Percentiles rank a stretch among this genome's conserved stretches.
phyloP scores from a whole-genome alignment of 169 alveolate species.

The Eimeria maxima region DNA sequence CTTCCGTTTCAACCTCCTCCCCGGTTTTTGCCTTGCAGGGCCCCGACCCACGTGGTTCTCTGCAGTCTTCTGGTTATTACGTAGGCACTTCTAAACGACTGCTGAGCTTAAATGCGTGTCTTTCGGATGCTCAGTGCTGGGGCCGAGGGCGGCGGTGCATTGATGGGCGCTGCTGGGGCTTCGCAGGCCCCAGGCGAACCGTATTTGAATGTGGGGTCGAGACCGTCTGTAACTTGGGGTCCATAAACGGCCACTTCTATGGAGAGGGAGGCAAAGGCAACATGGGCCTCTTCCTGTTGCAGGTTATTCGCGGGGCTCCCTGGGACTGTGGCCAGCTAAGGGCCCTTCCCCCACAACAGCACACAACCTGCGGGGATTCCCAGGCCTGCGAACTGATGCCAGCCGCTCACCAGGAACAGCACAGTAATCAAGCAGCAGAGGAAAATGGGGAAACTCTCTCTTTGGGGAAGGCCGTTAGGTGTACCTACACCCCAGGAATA shows the following conservation, averaged over 20 bases:
- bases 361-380: neutral
- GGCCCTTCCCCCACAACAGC: conserved; percentile 1
- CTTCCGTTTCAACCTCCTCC: neutral
- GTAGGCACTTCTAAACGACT: conserved; percentile 40
- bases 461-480: conserved; percentile 28
- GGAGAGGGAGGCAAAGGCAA: conserved; percentile 38
- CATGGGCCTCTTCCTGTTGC: conserved; percentile 64
- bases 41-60: neutral
- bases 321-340: conserved; percentile 20
- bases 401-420: conserved; percentile 29
- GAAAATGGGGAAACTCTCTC: neutral
- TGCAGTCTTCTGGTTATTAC: neutral
- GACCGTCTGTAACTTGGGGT: conserved; percentile 14
- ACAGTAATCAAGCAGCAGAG: neutral
- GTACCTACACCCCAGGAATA: conserved; percentile 60
- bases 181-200: conserved; percentile 74
- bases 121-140: conserved; percentile 68
- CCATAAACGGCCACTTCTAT: conserved; percentile 76
- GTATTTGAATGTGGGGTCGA: conserved; percentile 68
- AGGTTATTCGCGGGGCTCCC: conserved; percentile 19
- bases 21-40: neutral
- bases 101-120: conserved; percentile 51
- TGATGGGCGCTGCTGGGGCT: conserved; percentile 83
- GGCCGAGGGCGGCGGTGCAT: conserved; percentile 81
- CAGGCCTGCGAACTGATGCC: conserved; percentile 3